phyloP scores from a whole-genome alignment of 2,329 filamentous ascomycete species.

The Colletotrichum salicis region DNA sequence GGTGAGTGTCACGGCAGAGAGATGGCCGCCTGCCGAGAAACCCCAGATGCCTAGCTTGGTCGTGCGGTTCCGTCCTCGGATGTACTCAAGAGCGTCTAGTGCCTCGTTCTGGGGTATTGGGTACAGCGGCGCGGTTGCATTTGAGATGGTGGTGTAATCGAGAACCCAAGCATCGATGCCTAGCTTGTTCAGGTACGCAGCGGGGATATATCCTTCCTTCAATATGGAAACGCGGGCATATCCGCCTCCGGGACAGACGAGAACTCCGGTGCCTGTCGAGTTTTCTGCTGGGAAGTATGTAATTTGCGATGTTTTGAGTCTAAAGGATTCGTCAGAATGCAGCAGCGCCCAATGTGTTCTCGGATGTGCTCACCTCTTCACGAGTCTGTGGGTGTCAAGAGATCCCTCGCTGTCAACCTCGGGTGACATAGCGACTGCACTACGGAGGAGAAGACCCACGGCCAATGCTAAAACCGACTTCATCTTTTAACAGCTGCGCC shows the following conservation, averaged over 20 bases:
- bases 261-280: constrained; percentile 33
- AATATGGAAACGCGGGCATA: constrained; percentile 34
- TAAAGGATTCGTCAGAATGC: not conserved
- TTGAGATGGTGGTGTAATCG: constrained; percentile 35
- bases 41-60: constrained; percentile 40
- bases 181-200: constrained; percentile 31
- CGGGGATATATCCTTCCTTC: constrained; percentile 34
- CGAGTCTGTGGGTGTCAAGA: not conserved
- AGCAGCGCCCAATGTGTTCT: not conserved
- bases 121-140: constrained; percentile 36
- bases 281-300: constrained; percentile 27
- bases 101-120: constrained; percentile 36
- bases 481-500: not conserved
- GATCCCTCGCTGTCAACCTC: not conserved
- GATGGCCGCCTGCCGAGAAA: constrained; percentile 40
- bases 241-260: constrained; percentile 37
- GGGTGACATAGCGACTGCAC: not conserved
- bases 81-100: constrained; percentile 35
- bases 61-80: constrained; percentile 34
- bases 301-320: constrained; percentile 22
- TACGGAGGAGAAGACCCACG: not conserved
- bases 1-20: constrained; percentile 38
- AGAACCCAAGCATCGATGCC: constrained; percentile 39
- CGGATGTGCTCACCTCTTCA: constrained; percentile 11
- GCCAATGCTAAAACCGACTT: not conserved